A percentile compares a stretch with the other conserved stretches of the same genome.
Conservation (phyloP, 768 basidiomycete genomes). For the Boletus eberwhitei region DNA sequence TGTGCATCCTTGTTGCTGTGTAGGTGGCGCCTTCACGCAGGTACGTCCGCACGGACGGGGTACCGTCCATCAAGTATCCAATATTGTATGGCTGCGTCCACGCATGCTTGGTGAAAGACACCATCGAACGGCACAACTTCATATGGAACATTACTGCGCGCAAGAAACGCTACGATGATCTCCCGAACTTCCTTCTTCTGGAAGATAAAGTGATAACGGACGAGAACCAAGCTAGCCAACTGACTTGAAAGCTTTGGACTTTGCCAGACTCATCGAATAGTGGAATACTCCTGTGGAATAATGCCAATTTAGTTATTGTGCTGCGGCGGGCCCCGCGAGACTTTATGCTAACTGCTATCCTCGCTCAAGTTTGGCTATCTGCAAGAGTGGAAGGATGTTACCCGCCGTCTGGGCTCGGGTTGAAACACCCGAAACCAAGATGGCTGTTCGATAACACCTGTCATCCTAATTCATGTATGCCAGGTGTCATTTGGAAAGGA, state of each 20-base stretch:
- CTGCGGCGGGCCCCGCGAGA: neutral
- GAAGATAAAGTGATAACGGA: neutral
- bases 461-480: too few species aligned
- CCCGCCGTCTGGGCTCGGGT: neutral
- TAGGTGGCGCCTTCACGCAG: neutral
- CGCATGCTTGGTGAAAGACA: neutral
- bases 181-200: neutral
- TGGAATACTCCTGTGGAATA: neutral
- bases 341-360: neutral
- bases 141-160: neutral
- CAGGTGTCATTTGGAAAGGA: too few species aligned
- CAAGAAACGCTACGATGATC: neutral
- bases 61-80: neutral
- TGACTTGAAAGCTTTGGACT: neutral
- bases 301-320: neutral
- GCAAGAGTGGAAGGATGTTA: neutral
- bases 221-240: neutral
- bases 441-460: neutral
- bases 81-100: neutral
- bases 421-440: neutral
- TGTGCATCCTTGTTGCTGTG: slow-evolving; percentile 18
- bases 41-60: neutral
- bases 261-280: neutral
- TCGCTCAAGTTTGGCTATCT: neutral
- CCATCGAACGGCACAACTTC: neutral